Percentiles rank a stretch among this genome's conserved stretches.
Evolutionary conservation across 2,329 filamentous ascomycete genomes (phyloP).

Genomic region (Cordyceps cicadae): DNA sequence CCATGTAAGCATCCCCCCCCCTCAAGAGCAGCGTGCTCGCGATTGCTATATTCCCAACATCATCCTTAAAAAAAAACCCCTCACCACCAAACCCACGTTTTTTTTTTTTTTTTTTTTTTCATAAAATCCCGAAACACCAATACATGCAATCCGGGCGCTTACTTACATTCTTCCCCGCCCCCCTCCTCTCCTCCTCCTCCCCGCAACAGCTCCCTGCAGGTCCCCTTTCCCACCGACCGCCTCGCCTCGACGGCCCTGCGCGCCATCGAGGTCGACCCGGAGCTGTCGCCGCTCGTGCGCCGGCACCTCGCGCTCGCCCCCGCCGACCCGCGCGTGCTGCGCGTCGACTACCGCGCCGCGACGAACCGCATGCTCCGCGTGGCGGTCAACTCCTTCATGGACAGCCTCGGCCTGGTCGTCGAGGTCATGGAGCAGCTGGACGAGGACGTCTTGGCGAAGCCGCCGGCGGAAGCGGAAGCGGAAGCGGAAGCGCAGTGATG

Average conservation of each 20-base stretch:
- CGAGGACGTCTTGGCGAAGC: conserved; percentile 57
- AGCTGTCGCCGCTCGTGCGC: conserved; percentile 76
- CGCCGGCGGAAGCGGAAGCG: too few species aligned
- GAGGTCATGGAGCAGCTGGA: conserved; percentile 89
- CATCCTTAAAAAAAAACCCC: neutral
- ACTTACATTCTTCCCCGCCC: conserved; percentile 43
- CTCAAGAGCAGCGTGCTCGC: too few species aligned
- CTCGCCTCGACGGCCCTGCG: conserved; percentile 69
- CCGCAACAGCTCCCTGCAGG: conserved; percentile 39
- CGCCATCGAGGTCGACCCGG: conserved; percentile 75
- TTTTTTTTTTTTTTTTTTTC: neutral
- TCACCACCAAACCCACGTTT: neutral
- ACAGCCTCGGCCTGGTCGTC: conserved; percentile 74
- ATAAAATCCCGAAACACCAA: neutral
- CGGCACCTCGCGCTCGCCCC: conserved; percentile 56
- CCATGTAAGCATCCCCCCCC: conserved; percentile 41
- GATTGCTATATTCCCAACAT: too few species aligned
- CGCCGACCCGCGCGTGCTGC: conserved; percentile 42
- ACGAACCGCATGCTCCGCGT: conserved; percentile 97
- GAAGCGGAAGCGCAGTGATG: neutral
- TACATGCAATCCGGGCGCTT: neutral
- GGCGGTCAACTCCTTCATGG: conserved; percentile 93
- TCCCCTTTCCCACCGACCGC: conserved; percentile 74
- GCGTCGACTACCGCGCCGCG: conserved; percentile 72
- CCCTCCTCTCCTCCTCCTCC: conserved; percentile 31